phyloP scores from a whole-genome alignment of 352 stramenopile species.

The Phytophthora capsici region DNA sequence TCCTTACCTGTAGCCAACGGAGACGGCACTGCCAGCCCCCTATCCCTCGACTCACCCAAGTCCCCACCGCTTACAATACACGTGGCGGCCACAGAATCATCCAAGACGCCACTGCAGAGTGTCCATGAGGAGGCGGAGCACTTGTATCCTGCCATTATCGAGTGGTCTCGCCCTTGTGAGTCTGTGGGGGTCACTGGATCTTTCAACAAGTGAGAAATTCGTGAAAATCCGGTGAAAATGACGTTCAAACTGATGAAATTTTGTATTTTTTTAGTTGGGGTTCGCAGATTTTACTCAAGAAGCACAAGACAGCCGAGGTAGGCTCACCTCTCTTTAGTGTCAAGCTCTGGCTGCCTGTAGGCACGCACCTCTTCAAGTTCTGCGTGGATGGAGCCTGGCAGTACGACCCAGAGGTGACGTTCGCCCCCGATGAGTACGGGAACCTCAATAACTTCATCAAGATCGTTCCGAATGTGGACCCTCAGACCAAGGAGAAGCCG shows the following conservation, averaged over 20 bases:
- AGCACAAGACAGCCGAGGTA: constrained; percentile 25
- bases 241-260: constrained; percentile 7
- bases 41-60: constrained; percentile 6
- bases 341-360: constrained; percentile 69
- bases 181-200: constrained; percentile 76
- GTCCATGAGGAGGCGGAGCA: constrained; percentile 55
- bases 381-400: constrained; percentile 83
- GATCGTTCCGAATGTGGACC: constrained; percentile 42
- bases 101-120: constrained; percentile 31
- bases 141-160: constrained; percentile 64
- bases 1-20: constrained; percentile 1
- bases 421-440: constrained; percentile 84
- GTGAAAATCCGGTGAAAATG: background rate
- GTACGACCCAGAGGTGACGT: constrained; percentile 84
- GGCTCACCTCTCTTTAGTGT: constrained; percentile 31
- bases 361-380: constrained; percentile 83
- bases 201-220: constrained; percentile 75
- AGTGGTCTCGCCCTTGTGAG: constrained; percentile 61
- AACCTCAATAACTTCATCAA: constrained; percentile 91
- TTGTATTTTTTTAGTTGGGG: constrained; percentile 57
- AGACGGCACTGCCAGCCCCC: constrained; percentile 12
- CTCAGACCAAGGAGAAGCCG: constrained; percentile 46
- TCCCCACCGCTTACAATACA: background rate
- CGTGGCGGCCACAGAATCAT: background rate
- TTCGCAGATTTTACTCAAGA: constrained; percentile 73